Base-by-base conservation (phyloP, 2,329 filamentous ascomycete species). In the Tolypocladium amazonense region DNA sequence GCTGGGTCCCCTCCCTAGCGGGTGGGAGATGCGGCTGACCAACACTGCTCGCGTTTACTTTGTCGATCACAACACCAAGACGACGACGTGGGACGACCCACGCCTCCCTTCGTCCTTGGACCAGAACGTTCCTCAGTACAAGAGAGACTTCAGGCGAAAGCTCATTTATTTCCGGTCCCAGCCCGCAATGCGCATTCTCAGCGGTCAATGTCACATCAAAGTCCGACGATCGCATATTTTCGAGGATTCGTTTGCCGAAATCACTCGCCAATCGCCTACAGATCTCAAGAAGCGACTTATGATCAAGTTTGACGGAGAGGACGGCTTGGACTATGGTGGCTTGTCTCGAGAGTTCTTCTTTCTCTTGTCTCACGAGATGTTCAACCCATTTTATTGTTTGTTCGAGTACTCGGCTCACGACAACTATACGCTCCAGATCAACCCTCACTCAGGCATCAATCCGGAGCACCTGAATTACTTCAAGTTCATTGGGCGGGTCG, bases 341-440 rank as follows among this genome's bases (percentile, higher is more conserved):
- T 83, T 99, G 59, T 99, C 94, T 41, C 84, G 92, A 83, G 94
- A 99, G 76, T 99, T 99, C 81, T 99, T 99, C 82, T 99, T 99
- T 86, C 81, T 99, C 47, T 85, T 99, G 59, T 97, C 93, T 20
- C 94, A 99, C 77, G 94, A 99, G 79, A 99, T 99, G 94, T 99
- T 99, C 80, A 99, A 99, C 75, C 94, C 94, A 38, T 99, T 99
- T 78, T 99, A 99, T 79, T 99, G 94, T 74, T 82, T 99, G 58
- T 99, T 99, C 80, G 94, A 99, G 77, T 99, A 99, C 76, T 97
- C 94, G 33, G 94, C 94, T 45, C 94, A 99, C 80, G 94, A 99
- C 85, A 99, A 99, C 79, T 99, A 99, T 78, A 99, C 94, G 37
- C 88, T 99, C 59, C 94, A 99, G 77, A 99, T 99, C 80, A 99